Evolutionary conservation across 345 rosid genomes (phyloP), one percentile per base, ranked within the genome.

Genomic region (Hypericum androsaemum): DNA sequence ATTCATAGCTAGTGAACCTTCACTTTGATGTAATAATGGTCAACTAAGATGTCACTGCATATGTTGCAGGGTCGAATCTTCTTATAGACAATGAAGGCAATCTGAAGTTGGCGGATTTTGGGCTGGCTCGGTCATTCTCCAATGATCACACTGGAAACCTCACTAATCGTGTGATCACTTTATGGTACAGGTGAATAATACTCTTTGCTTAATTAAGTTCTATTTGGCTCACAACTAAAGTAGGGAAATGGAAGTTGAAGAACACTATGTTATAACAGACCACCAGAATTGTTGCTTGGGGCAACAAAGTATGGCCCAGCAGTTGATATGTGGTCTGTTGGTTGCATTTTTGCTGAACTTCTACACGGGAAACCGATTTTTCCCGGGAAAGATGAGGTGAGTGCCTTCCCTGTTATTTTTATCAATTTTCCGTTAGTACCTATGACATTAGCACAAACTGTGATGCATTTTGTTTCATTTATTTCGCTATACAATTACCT

Each of bases 301-400:
- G 76, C 96, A 55, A 87, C 96, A 13, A 84, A 84, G 63, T 90
- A 90, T 60, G 92, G 96, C 53, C 96, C 98, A 54, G 92, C 96
- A 38, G 92, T 87, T 67, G 96, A 87, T 62, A 88, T 87, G 87
- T 87, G 96, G 96, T 87, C 98, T 5, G 98, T 87, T 52, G 96
- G 96, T 54, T 90, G 98, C 55, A 84, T 90, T 53, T 82, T 90
- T 79, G 98, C 98, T 12, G 98, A 90, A 70, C 87, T 90, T 50
- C 62, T 90, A 58, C 80, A 82, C 42, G 96, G 95, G 50, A 87
- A 90, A 61, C 96, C 96, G 36, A 87, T 87, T 45, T 76, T 90
- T 48, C 96, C 98, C 10, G 95, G 98, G 53, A 82, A 84, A 70
- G 84, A 86, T 74, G 98, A 84, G 95, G 95, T 77, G 49, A 64